Percentiles rank a stretch among this genome's conserved stretches.
Conservation (phyloP, 75 land plant genomes). For the Chamaecyparis obtusa region DNA sequence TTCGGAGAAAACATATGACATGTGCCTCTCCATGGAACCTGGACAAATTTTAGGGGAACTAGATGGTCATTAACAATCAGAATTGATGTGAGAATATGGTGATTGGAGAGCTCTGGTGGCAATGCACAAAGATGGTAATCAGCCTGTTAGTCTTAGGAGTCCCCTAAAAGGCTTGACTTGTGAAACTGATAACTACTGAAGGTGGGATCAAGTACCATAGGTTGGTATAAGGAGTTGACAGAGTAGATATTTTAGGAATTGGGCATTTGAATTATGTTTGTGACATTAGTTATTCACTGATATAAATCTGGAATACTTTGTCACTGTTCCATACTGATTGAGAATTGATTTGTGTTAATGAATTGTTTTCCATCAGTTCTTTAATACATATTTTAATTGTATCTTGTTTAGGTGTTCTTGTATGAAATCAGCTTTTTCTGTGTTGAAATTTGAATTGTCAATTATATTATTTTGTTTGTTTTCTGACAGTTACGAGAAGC, state of each 20-base stretch:
- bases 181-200: too few species aligned
- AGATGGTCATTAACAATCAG: neutral
- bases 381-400: too few species aligned
- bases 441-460: neutral
- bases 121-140: neutral
- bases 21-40: neutral
- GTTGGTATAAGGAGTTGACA: neutral
- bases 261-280: neutral
- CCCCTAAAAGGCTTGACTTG: neutral
- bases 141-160: neutral
- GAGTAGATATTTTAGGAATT: neutral
- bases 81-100: neutral
- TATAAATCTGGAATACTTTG: neutral
- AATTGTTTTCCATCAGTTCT: neutral
- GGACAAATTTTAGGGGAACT: neutral
- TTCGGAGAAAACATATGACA: neutral
- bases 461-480: conserved; percentile 1
- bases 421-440: neutral
- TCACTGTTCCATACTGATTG: neutral
- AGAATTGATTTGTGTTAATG: neutral
- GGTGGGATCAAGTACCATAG: neutral
- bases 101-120: neutral
- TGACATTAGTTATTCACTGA: neutral
- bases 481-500: conserved; percentile 83
- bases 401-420: neutral